Base-by-base conservation (phyloP, 2,329 filamentous ascomycete species). In the Drechslerella dactyloides region DNA sequence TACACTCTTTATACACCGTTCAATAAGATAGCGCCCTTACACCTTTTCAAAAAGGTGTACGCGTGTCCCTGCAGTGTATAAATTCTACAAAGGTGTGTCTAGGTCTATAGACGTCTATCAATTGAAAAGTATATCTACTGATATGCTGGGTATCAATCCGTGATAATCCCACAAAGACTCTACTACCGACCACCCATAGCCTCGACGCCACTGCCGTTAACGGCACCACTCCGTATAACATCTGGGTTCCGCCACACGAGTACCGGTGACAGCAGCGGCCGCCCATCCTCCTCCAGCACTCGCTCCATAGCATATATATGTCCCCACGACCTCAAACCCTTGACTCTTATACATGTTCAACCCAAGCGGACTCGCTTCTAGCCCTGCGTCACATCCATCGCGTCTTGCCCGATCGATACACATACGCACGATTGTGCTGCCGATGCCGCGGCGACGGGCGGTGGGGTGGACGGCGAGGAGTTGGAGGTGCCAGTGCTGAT, bases 301-400 rank as follows among this genome's bases (percentile, higher is more conserved):
- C 44, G 19, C 2, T 37, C 42, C 60, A 65, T 72, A 40, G n/a
- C 50, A 35, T 61, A 65, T 3, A 35, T 61, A 65, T 3, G 21
- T 46, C 2, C 62, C 68, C 4, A 72, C 37, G 4, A 72, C 54
- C 33, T 72, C 51, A 11, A 72, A 72, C 23, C 68, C 68, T 24
- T 50, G 59, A 7, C 60, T 40, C 35, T 65, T 27, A 33, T 72
- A 72, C 2, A 72, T 8, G 2, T 54, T 51, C 15, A 72, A 30
- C 2, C 68, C 68, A 55, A 72, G 59, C 1, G 68, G 68, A 42
- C 68, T 72, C 11, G 68, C 54, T 52, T 72, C 68, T 5, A 72
- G 55, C 21, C 60, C 53, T n/a, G 68, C 68, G 17, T 72, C 68
- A 23, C 68, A 72, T 30, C 60, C 60, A 27, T 72, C 68, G 21